These are phyloP conservation scores for Candida coquimbonensis DNA, from an alignment of 805 yeast species.

Conservation along the genomic window DNA sequence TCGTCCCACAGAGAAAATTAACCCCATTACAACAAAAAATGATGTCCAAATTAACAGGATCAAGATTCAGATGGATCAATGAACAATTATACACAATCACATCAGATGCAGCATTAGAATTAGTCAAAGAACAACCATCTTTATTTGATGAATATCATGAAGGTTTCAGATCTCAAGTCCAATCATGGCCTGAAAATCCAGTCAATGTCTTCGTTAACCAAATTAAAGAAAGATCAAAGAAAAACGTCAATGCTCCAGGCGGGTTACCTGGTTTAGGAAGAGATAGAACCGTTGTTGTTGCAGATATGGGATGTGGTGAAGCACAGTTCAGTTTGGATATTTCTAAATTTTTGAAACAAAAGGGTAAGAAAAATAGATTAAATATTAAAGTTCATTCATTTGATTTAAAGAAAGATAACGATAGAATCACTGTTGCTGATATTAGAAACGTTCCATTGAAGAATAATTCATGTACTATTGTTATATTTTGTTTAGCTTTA, in stretches of 20 bases:
- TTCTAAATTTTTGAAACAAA: conserved; percentile 36
- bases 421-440: conserved; percentile 93
- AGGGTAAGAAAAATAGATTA: conserved; percentile 30
- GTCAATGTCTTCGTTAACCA: conserved; percentile 82
- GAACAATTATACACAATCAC: conserved; percentile 89
- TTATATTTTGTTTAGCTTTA: conserved; percentile 86
- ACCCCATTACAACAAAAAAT: conserved; percentile 91
- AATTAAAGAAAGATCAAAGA: conserved; percentile 49
- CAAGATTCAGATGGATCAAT: conserved; percentile 96
- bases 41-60: conserved; percentile 92
- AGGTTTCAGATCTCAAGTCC: conserved; percentile 93
- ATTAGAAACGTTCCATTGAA: conserved; percentile 81
- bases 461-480: conserved; percentile 75
- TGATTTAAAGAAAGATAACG: conserved; percentile 85
- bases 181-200: conserved; percentile 98
- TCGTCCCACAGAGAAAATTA: conserved; percentile 36
- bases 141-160: conserved; percentile 91
- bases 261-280: conserved; percentile 71
- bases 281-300: conserved; percentile 60
- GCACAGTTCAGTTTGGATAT: conserved; percentile 77
- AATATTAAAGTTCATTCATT: conserved; percentile 74
- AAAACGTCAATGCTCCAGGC: conserved; percentile 89
- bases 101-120: conserved; percentile 66
- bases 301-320: conserved; percentile 99
- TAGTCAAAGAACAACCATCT: conserved; percentile 76